Base-by-base conservation (phyloP, 306 rosid genomes). In the Cercis canadensis region DNA sequence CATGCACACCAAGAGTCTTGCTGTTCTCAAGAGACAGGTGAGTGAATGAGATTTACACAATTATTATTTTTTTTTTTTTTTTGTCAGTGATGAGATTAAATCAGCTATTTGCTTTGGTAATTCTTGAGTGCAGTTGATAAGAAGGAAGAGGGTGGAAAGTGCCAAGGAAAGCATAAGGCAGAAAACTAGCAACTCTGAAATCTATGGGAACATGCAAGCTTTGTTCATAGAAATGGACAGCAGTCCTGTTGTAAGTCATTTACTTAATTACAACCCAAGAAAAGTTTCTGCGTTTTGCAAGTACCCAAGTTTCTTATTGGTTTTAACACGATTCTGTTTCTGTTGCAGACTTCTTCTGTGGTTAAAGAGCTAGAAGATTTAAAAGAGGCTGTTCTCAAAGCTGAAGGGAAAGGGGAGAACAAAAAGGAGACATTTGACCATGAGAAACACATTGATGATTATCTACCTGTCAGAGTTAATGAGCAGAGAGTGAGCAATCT, bases 401-500 rank as follows among this genome's bases (percentile, higher is more conserved):
- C 74, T 3, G 85, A 81, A 64, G 78, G 82, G 43, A 54, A 79
- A 49, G 77, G 55, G 65, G 79, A 40, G 2, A 66, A 74, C 46
- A 55, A 69, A 4, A 85, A 72, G 67, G 72, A 52, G 13, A 33
- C 77, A 57, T 90, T 90, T 72, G 96, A 92, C 71, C 98, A 84
- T 4, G 96, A 84, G 78, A 84, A 79, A 82, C 90, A 90, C 85
- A 90, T 92, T 50, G 98, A 92, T 31, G 81, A 76, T 45, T 60
- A 74, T 65, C 83, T 92, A 21, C 98, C 96, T 4, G 92, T 86
- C 40, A 81, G 96, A 74, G 98, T 92, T 57, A 92, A 88, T 0
- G 98, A 92, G 86, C 98, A 92, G 53, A 80, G 98, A 83, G 70
- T 92, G 82, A 92, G 96, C 86, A 92, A 88, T 76, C 88, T 92